Evolutionary conservation across 1,139 yeast genomes (phyloP), one percentile per base, ranked within the genome.

Genomic region (Arxiozyma slooffiae): DNA sequence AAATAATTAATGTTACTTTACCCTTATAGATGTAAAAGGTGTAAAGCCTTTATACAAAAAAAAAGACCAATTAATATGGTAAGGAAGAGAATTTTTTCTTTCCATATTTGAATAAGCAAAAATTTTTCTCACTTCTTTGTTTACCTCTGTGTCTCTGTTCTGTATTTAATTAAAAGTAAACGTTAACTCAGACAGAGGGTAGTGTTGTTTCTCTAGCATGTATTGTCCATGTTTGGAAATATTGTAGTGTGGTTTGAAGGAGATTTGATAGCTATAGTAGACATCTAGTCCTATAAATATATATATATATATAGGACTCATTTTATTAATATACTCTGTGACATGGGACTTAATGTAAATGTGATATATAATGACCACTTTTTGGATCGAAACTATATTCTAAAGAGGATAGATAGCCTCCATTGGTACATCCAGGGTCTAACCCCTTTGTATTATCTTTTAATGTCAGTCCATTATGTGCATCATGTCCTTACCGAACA

Each of bases 401-500:
- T 23, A 82, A 70, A 0, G 94, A 95, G 41, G 83, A 76, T 52
- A 90, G 73, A 51, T 74, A 66, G 11, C 80, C 83, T 2, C 96
- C 97, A 54, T 78, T 76, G 55, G 81, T 85, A 69, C 97, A 90
- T 1, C 86, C 86, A 11, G 87, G 73, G 63, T 90, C 97, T 41
- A 90, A 69, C 0, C 97, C 97, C 59, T 77, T 80, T 4, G 95
- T 75, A 66, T 73, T 87, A 54, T 77, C 75, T 56, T 78, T 76
- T 48, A 83, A 57, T 52, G 78, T 80, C 46, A 90, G 75, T 0
- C 97, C 96, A 52, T 82, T 71, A 51, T 80, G 74, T 4, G 97
- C 95, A 65, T 86, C 95, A 63, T 90, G 97, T 0, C 97, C 97
- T 63, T 90, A 90, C 60, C 79, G 81, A 1, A 88, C 90, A n/a